phyloP scores from a whole-genome alignment of 192 early-diverging fungal species.

The Tieghemiomyces parasiticus region DNA sequence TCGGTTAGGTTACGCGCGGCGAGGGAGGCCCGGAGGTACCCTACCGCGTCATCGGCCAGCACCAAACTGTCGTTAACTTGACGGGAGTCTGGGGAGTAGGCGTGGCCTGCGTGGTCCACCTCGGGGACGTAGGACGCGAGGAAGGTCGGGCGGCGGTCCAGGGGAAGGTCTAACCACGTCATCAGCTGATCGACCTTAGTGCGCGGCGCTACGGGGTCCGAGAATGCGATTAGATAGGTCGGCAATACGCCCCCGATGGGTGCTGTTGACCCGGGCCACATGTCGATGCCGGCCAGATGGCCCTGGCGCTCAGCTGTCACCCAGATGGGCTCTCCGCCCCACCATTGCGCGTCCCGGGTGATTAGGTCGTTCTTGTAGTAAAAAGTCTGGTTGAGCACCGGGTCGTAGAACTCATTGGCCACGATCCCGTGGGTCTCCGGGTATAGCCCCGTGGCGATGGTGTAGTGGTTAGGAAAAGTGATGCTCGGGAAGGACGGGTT shows the following conservation, averaged over 20 bases:
- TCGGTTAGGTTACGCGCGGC: conserved; percentile 36
- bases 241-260: conserved; percentile 35
- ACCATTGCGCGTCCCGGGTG: conserved; percentile 61
- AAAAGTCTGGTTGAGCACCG: conserved; percentile 51
- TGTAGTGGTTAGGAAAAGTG: conserved; percentile 91
- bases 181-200: conserved; percentile 44
- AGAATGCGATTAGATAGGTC: conserved; percentile 45
- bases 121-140: conserved; percentile 67
- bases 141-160: conserved; percentile 49
- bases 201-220: conserved; percentile 21
- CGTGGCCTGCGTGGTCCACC: conserved; percentile 66
- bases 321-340: conserved; percentile 89
- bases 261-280: conserved; percentile 79
- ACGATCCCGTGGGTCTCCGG: conserved; percentile 89
- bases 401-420: conserved; percentile 63
- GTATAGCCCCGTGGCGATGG: conserved; percentile 82
- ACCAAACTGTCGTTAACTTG: conserved; percentile 39
- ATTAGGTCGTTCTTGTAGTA: conserved; percentile 50
- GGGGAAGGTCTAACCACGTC: conserved; percentile 66
- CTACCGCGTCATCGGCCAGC: conserved; percentile 42
- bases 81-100: conserved; percentile 44
- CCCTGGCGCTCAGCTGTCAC: conserved; percentile 64
- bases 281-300: conserved; percentile 50
- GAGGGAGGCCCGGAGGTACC: conserved; percentile 39
- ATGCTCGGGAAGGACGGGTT: conserved; percentile 35